phyloP scores from a whole-genome alignment of 2,329 filamentous ascomycete species.

The Colletotrichum limetticola region DNA sequence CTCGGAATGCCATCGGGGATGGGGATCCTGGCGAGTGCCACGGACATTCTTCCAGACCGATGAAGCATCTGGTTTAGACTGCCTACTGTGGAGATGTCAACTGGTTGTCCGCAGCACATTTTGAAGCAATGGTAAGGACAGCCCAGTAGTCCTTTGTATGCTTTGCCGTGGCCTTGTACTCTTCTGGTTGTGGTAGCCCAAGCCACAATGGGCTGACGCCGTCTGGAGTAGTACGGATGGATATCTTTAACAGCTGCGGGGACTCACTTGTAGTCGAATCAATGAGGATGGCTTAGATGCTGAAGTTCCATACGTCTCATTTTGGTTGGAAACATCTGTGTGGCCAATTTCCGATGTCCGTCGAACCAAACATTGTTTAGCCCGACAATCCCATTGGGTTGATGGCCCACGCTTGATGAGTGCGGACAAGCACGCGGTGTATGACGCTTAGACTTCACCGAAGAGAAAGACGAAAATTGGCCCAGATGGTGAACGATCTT shows the following conservation, averaged over 20 bases:
- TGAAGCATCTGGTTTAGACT: background rate
- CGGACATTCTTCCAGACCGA: background rate
- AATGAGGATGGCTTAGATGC: background rate
- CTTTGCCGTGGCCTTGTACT: too few species aligned
- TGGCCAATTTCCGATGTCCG: too few species aligned
- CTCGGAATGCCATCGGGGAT: background rate
- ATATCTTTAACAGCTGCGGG: background rate
- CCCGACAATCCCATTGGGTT: background rate
- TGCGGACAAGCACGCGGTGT: background rate
- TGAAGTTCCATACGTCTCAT: too few species aligned
- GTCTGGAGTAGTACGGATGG: background rate
- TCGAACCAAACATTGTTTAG: background rate
- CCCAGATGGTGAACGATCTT: background rate
- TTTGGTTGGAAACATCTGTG: background rate
- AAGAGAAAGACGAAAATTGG: background rate
- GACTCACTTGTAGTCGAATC: background rate
- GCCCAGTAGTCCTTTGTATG: too few species aligned
- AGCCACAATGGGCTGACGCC: background rate
- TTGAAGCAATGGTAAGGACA: too few species aligned
- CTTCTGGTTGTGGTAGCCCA: background rate
- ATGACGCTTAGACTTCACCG: background rate
- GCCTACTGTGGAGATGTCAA: too few species aligned
- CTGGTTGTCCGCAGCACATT: too few species aligned
- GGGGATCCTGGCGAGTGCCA: background rate
- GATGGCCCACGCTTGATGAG: background rate